Evolutionary conservation across 257 asterid genomes (phyloP).

Genomic region (Fraxinus pennsylvanica): DNA sequence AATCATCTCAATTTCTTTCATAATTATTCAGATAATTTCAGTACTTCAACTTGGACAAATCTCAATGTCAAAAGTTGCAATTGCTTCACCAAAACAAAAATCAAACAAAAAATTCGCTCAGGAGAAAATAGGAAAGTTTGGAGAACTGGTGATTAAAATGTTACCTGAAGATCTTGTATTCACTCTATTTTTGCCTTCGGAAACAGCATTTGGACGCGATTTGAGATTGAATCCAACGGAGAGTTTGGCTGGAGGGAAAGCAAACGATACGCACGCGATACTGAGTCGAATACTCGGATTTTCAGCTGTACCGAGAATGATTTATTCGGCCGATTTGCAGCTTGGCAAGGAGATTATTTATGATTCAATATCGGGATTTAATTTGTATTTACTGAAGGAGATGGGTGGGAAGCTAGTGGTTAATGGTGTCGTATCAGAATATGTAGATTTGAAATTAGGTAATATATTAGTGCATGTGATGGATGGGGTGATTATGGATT

Average conservation of each 20-base stretch:
- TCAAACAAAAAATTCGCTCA: not conserved
- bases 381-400: slow-evolving; percentile 35
- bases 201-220: slow-evolving; percentile 40
- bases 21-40: slow-evolving; percentile 31
- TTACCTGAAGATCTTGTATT: slow-evolving; percentile 47
- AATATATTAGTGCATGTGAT: slow-evolving; percentile 35
- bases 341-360: slow-evolving; percentile 30
- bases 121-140: slow-evolving; percentile 33
- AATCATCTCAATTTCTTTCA: slow-evolving; percentile 19
- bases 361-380: slow-evolving; percentile 44
- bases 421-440: slow-evolving; percentile 35
- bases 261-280: slow-evolving; percentile 35
- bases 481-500: slow-evolving; percentile 38
- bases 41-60: slow-evolving; percentile 32
- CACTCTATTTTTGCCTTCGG: slow-evolving; percentile 47
- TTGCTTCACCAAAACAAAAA: not conserved
- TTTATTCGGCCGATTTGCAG: slow-evolving; percentile 26
- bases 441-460: slow-evolving; percentile 28
- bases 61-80: not conserved
- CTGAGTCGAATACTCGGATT: slow-evolving; percentile 47
- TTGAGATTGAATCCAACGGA: slow-evolving; percentile 30
- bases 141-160: slow-evolving; percentile 43
- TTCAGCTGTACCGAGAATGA: slow-evolving; percentile 40
- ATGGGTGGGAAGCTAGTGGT: slow-evolving; percentile 34
- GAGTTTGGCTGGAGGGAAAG: slow-evolving; percentile 32